Base-by-base conservation (phyloP, 257 asterid genomes). In the Nemophila menziesii region DNA sequence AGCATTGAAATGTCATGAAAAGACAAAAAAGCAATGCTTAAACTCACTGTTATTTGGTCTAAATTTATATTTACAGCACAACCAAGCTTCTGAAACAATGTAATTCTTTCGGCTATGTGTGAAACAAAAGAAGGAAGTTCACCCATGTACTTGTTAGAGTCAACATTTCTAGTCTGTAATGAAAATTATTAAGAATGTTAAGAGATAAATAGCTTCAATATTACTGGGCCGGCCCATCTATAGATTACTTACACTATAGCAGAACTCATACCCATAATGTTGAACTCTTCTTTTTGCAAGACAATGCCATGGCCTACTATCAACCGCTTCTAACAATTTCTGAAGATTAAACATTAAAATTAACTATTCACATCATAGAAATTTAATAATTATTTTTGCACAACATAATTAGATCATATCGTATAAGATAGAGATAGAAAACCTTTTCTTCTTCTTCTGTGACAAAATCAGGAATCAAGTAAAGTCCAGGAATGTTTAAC, bases 241-340 rank as follows among this genome's bases (percentile, higher is more conserved):
- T 34, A 23, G 4, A 18, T 27, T n/a, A 64, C 86, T 74, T 61
- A 89, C 95, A 54, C 62, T 79, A 62, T 89, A 89, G 64, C 82
- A 53, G 52, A 89, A 84, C 69, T 75, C 95, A 22, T 78, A 89
- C 62, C 98, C 96, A 42, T 80, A 74, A 63, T 89, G 98, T 55
- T 89, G 96, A 65, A 89, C 95, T 62, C 92, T 62, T 76, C 98
- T 70, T 75, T 80, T 89, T 49, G 95, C 95, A 52, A 89, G 98
- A 54, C 64, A 73, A 33, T 69, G 70, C 95, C 95, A 89, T 8
- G 77, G 73, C 58, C 61, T 61, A 53, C 51, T 6, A 62, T 84
- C 98, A 52, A 84, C 94, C 8, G 95, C 92, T 1, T 71, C 80
- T 60, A 89, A 92, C 66, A 89, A 50, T 43, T 73, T 93, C 97